phyloP scores from a whole-genome alignment of 164 flowering plant species.

The Vitis riparia region DNA sequence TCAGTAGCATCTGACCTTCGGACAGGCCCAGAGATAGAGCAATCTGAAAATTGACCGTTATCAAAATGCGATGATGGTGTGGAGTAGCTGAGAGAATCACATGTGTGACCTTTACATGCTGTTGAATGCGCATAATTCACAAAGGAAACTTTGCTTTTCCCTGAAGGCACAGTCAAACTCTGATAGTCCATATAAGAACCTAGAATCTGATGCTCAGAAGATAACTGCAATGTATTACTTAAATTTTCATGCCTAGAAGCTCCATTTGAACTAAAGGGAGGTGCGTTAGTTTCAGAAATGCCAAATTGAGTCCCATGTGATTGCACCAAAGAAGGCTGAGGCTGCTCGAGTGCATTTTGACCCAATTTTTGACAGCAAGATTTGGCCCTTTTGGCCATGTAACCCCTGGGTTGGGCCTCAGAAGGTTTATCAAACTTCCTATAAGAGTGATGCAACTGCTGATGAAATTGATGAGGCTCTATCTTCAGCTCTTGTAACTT shows the following conservation, averaged over 20 bases:
- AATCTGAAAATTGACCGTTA: conserved; percentile 3
- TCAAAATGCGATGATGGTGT: conserved; percentile 11
- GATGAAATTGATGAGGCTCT: background rate
- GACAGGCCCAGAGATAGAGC: conserved; percentile 6
- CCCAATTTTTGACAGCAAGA: background rate
- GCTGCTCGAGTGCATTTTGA: background rate
- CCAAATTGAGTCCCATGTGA: background rate
- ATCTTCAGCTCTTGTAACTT: background rate
- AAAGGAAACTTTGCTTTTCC: conserved; percentile 1
- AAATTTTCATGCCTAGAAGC: background rate
- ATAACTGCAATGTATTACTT: background rate
- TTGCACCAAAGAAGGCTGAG: conserved; percentile 10
- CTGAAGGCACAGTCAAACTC: background rate
- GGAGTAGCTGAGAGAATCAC: background rate
- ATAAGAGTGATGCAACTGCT: background rate
- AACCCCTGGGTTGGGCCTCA: background rate
- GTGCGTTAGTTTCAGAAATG: background rate
- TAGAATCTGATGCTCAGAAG: background rate
- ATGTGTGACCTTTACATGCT: background rate
- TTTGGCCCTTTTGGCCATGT: too few relatives aligned
- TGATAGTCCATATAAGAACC: background rate
- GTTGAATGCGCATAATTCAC: conserved; percentile 6
- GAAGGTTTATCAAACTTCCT: background rate
- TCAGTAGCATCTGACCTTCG: background rate
- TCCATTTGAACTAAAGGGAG: background rate